Conservation (phyloP, 805 yeast genomes). For the Metschnikowia lochheadii region DNA sequence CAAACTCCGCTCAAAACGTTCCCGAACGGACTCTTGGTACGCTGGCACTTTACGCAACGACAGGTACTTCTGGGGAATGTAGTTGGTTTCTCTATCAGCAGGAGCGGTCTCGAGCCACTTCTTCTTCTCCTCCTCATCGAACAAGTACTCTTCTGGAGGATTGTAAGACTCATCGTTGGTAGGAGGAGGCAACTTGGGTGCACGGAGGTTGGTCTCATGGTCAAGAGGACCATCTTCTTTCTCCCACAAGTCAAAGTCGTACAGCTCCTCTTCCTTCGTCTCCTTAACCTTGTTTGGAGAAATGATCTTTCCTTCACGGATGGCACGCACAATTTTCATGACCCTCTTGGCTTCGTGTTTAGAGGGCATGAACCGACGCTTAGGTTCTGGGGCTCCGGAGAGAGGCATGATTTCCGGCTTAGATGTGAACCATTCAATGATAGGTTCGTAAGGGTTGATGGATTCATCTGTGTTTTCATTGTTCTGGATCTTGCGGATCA, state of each 20-base stretch:
- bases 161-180: constrained; percentile 94
- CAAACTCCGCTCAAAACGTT: constrained; percentile 88
- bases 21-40: constrained; percentile 78
- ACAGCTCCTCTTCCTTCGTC: constrained; percentile 46
- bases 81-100: constrained; percentile 72
- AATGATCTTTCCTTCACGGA: constrained; percentile 90
- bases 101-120: constrained; percentile 70
- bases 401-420: constrained; percentile 85
- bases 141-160: constrained; percentile 93
- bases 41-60: constrained; percentile 93
- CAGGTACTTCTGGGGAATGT: constrained; percentile 74
- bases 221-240: constrained; percentile 49
- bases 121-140: constrained; percentile 71
- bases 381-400: constrained; percentile 93
- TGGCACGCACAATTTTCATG: constrained; percentile 94
- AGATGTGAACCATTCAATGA: constrained; percentile 92
- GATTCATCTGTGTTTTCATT: constrained; percentile 79
- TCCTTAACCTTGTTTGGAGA: constrained; percentile 61
- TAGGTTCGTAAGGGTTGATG: constrained; percentile 87
- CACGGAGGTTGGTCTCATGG: constrained; percentile 87
- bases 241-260: constrained; percentile 82
- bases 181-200: constrained; percentile 95
- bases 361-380: constrained; percentile 93
- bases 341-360: constrained; percentile 94
- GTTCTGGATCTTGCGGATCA: constrained; percentile 78